Conservation (phyloP, 2,329 filamentous ascomycete species). For the Camptophora hylomeconis region DNA sequence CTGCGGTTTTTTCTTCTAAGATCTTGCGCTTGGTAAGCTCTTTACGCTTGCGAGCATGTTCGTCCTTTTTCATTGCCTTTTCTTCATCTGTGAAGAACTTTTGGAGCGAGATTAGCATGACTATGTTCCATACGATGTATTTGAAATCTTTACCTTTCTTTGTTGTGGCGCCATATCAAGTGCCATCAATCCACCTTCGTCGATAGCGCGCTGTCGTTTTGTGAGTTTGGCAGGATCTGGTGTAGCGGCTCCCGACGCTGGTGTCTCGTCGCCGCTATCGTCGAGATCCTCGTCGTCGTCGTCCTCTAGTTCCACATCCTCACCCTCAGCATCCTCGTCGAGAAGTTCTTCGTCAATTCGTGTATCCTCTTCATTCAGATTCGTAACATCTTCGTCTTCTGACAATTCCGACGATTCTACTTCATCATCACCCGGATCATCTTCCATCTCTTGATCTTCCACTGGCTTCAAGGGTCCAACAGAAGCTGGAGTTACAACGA, state of each 20-base stretch:
- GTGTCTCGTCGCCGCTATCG: constrained; percentile 29
- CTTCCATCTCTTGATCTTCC: constrained; percentile 34
- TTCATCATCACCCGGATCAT: constrained; percentile 38
- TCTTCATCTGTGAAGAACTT: constrained; percentile 62
- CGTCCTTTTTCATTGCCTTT: constrained; percentile 57
- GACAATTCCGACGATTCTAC: constrained; percentile 21
- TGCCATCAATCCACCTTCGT: constrained; percentile 38
- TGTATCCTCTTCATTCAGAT: constrained; percentile 28
- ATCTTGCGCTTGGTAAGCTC: constrained; percentile 66
- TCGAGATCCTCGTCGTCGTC: constrained; percentile 28
- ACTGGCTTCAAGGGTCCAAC: constrained; percentile 29
- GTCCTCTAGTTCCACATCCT: constrained; percentile 11
- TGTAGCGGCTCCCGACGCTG: constrained; percentile 39
- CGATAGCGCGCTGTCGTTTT: constrained; percentile 50
- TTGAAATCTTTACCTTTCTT: constrained; percentile 12
- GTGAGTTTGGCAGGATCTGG: constrained; percentile 56
- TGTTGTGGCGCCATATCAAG: constrained; percentile 38
- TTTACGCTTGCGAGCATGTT: constrained; percentile 62
- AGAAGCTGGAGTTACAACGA: constrained; percentile 24
- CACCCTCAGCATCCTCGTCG: constrained; percentile 23
- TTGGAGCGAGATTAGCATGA: constrained; percentile 36
- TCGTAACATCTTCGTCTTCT: constrained; percentile 4
- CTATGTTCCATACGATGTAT: constrained; percentile 1
- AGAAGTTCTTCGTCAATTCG: constrained; percentile 28
- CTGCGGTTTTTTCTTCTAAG: constrained; percentile 57